Conservation (phyloP, 148 eudicot genomes). For the Vaccinium corymbosum region DNA sequence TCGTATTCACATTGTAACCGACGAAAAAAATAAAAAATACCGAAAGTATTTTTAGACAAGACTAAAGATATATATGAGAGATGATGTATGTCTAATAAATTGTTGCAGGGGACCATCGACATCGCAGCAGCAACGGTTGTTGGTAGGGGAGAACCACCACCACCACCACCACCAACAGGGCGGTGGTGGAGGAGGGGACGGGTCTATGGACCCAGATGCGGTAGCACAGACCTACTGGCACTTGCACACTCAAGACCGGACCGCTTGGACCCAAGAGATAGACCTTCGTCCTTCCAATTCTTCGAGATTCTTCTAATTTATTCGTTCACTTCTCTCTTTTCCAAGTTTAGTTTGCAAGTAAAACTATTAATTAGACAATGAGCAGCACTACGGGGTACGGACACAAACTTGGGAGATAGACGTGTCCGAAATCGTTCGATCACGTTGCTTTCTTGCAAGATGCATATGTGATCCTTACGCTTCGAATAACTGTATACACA, state of each 20-base stretch:
- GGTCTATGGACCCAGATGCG: conserved; percentile 61
- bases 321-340: neutral
- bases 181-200: conserved; percentile 28
- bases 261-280: conserved; percentile 92
- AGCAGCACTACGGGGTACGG: neutral
- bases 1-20: no score
- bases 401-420: neutral
- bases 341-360: neutral
- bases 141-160: conserved; percentile 27
- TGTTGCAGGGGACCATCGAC: conserved; percentile 35
- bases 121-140: conserved; percentile 17
- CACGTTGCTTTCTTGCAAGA: neutral
- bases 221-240: conserved; percentile 82
- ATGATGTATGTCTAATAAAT: neutral
- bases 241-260: conserved; percentile 64
- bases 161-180: neutral
- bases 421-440: neutral
- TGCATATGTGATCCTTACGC: neutral
- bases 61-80: neutral
- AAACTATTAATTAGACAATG: neutral
- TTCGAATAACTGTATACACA: neutral
- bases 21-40: no score
- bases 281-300: conserved; percentile 47
- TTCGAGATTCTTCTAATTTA: neutral
- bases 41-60: no score